phyloP scores from a whole-genome alignment of 2,329 filamentous ascomycete species.

The Periconia sp. region DNA sequence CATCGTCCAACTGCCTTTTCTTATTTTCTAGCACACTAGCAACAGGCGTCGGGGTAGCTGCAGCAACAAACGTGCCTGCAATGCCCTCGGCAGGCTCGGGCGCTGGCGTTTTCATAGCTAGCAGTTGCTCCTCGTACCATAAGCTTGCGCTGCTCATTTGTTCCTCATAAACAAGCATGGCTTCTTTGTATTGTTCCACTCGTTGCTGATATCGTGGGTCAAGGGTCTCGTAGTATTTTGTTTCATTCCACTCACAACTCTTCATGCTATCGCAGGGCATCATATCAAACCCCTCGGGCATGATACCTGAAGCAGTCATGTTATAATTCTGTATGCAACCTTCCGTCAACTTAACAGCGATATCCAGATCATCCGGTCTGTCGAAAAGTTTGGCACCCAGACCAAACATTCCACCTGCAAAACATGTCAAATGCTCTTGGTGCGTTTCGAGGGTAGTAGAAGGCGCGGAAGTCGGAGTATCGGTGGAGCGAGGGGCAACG shows the following conservation, averaged over 20 bases:
- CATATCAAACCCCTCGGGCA: conserved; percentile 61
- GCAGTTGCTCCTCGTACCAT: conserved; percentile 30
- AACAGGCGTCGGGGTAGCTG: background rate
- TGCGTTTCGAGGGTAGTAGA: conserved; percentile 33
- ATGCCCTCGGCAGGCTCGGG: conserved; percentile 9
- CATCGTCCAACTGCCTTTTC: conserved; percentile 1
- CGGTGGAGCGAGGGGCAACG: conserved; percentile 32
- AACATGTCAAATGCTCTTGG: conserved; percentile 68
- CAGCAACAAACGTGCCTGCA: background rate
- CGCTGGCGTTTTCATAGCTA: conserved; percentile 24
- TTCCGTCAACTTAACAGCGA: conserved; percentile 61
- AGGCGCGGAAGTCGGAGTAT: conserved; percentile 19
- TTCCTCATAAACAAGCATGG: conserved; percentile 40
- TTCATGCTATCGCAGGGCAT: conserved; percentile 49
- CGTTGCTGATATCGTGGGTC: conserved; percentile 37
- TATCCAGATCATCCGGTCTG: conserved; percentile 55
- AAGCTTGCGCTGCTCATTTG: conserved; percentile 35
- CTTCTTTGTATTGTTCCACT: conserved; percentile 24
- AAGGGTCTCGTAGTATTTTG: conserved; percentile 45
- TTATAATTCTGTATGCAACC: conserved; percentile 67
- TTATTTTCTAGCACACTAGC: background rate
- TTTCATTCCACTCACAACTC: conserved; percentile 49
- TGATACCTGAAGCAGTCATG: conserved; percentile 59
- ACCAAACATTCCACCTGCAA: conserved; percentile 70
- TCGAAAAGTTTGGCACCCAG: conserved; percentile 65